Percentiles rank a stretch among this genome's conserved stretches.
Conservation (phyloP, 2,329 filamentous ascomycete genomes). For the Pseudogymnoascus sp. region DNA sequence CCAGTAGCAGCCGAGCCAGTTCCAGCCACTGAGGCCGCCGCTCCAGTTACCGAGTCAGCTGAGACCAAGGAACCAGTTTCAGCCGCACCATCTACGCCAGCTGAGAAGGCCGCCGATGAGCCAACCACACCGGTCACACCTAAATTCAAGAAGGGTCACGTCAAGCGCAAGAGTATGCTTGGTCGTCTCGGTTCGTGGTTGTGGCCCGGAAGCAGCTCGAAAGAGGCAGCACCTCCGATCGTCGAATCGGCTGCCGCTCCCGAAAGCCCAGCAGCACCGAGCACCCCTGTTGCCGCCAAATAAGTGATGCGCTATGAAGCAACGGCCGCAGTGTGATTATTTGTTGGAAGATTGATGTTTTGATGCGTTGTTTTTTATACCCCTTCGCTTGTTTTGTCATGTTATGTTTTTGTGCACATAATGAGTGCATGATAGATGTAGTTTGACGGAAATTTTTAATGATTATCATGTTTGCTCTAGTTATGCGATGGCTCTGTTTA, state of each 20-base stretch:
- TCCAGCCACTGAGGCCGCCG: not conserved
- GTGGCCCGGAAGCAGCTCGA: not conserved
- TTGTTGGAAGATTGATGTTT: conserved; percentile 7
- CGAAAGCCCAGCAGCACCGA: not conserved
- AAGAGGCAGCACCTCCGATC: not conserved
- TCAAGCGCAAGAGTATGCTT: not conserved
- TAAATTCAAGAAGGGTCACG: conserved; percentile 4
- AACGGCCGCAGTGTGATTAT: not conserved
- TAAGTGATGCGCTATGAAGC: not conserved
- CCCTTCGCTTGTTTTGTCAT: conserved; percentile 9
- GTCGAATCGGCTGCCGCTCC: not conserved
- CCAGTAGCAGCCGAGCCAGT: not conserved
- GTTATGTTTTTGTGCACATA: conserved; percentile 7
- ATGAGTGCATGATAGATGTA: conserved; percentile 5
- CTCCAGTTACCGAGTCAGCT: not conserved
- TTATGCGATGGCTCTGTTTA: conserved; percentile 4
- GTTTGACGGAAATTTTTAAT: conserved; percentile 8
- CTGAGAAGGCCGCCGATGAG: not conserved
- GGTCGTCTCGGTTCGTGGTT: conserved; percentile 4
- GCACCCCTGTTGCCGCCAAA: not conserved
- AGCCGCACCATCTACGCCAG: conserved; percentile 4
- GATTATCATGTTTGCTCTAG: conserved; percentile 7
- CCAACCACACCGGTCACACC: not conserved
- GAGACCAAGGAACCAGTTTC: not conserved
- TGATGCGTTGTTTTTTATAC: conserved; percentile 8